Evolutionary conservation across 2,329 filamentous ascomycete species (phyloP).

Genomic region (Cordyceps farinosa): DNA sequence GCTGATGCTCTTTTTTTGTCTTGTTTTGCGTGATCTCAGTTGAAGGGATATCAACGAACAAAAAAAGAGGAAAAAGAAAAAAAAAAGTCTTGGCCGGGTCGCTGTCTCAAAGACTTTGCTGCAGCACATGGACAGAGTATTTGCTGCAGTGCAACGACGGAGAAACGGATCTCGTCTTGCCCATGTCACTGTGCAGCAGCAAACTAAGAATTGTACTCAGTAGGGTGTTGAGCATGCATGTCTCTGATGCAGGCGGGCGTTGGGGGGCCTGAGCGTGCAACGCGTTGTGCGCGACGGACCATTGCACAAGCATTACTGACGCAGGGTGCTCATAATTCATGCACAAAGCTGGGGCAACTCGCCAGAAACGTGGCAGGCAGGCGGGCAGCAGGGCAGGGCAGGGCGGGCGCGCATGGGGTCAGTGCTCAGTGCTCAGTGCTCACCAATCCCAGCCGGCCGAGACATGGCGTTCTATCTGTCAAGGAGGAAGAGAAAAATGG

Average conservation of each 20-base stretch:
- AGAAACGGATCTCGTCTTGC: neutral
- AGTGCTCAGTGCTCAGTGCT: too few species aligned
- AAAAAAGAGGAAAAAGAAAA: neutral
- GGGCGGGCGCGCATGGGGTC: neutral
- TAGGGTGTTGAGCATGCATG: neutral
- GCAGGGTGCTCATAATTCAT: neutral
- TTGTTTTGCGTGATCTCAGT: too few species aligned
- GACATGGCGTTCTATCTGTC: too few species aligned
- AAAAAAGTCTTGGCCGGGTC: neutral
- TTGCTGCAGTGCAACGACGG: conserved; percentile 9
- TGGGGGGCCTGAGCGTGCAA: conserved; percentile 4
- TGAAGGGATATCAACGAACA: neutral
- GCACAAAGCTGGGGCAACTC: neutral
- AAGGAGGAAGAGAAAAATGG: neutral
- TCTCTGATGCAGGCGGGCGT: conserved; percentile 8
- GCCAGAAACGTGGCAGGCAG: neutral
- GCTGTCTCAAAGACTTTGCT: neutral
- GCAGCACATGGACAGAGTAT: neutral
- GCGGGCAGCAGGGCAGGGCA: too few species aligned
- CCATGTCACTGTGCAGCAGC: neutral
- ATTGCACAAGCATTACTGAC: neutral
- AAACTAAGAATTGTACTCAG: neutral
- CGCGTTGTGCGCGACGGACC: neutral
- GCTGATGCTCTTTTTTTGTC: neutral
- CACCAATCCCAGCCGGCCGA: neutral